Evolutionary conservation across 2,329 filamentous ascomycete species (phyloP).

Genomic region (Scedosporium minutisporum): DNA sequence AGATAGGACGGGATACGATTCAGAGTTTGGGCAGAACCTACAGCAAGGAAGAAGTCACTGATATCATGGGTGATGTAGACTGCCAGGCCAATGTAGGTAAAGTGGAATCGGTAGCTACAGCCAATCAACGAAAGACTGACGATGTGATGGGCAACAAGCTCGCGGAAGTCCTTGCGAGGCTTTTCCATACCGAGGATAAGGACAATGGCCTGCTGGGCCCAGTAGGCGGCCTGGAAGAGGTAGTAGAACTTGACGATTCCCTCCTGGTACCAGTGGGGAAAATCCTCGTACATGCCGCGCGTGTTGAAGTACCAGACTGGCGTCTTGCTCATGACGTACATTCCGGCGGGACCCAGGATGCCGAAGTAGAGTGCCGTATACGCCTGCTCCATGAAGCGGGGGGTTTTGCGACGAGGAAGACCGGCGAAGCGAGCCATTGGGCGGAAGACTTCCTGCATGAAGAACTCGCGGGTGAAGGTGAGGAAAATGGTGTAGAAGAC

Average conservation of each 20-base stretch:
- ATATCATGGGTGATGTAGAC: conserved; percentile 95
- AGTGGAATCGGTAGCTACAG: conserved; percentile 90
- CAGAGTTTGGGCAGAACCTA: conserved; percentile 33
- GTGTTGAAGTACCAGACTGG: conserved; percentile 96
- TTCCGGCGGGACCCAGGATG: conserved; percentile 69
- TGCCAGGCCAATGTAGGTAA: conserved; percentile 86
- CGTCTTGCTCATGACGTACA: conserved; percentile 87
- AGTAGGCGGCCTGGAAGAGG: conserved; percentile 87
- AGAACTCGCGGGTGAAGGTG: conserved; percentile 87
- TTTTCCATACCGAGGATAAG: conserved; percentile 81
- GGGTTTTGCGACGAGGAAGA: conserved; percentile 69
- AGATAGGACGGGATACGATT: neutral
- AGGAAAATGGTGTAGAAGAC: conserved; percentile 82
- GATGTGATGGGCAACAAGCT: conserved; percentile 84
- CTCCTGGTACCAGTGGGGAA: conserved; percentile 74
- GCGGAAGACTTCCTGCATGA: conserved; percentile 83
- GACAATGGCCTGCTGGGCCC: conserved; percentile 89
- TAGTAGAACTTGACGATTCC: conserved; percentile 91
- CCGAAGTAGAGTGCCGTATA: conserved; percentile 91
- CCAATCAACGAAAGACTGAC: conserved; percentile 77
- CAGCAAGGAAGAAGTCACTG: conserved; percentile 89
- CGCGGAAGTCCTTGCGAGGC: conserved; percentile 88
- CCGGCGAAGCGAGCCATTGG: conserved; percentile 63
- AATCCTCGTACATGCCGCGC: conserved; percentile 77
- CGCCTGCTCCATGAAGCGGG: conserved; percentile 90